Evolutionary conservation across 495 filamentous ascomycete genomes (phyloP), one percentile per base, ranked within the genome.

Genomic region (Pyronema domesticum): DNA sequence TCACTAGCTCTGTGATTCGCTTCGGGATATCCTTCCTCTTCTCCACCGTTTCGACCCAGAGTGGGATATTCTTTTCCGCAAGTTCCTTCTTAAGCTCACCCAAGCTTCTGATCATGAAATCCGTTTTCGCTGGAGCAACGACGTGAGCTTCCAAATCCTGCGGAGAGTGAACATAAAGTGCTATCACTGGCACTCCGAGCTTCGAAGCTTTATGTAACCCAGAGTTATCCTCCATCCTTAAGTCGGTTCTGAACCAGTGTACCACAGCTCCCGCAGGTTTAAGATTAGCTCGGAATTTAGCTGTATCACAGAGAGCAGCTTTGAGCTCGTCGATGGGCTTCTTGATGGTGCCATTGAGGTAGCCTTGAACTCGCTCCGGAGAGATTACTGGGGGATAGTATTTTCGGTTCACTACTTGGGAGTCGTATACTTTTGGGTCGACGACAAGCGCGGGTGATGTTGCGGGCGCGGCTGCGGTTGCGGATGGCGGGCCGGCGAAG

Each of bases 161-260:
- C 1, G 85, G 87, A 37, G 84, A 89, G n/a, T 87, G 57, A 9
- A 94, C 74, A 60, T 88, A 94, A 37, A 94, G 67, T 54, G 74
- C 76, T 51, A 94, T 78, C 51, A 94, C 68, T 3, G 86, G 72
- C 37, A 55, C 51, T 10, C 85, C 84, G 51, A 77, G 77, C 57
- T 80, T 70, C 42, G 74, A 80, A 3, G 88, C 89, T 56, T 76
- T 65, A 58, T 75, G 72, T 44, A 95, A 65, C 0, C 79, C 79
- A 14, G 80, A 80, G 60, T 95, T 95, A 61, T 95, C 89, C 6
- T 68, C 60, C 0, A 75, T 71, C 6, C 89, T 73, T 46, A 95
- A 68, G 66, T 94, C 88, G 54, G 77, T 79, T 66, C 93, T 91
- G 70, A 89, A 94, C 89, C 89, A 94, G 69, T 94, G 85, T 6